Conservation (phyloP, 306 rosid species). For the Arachis hypogaea region DNA sequence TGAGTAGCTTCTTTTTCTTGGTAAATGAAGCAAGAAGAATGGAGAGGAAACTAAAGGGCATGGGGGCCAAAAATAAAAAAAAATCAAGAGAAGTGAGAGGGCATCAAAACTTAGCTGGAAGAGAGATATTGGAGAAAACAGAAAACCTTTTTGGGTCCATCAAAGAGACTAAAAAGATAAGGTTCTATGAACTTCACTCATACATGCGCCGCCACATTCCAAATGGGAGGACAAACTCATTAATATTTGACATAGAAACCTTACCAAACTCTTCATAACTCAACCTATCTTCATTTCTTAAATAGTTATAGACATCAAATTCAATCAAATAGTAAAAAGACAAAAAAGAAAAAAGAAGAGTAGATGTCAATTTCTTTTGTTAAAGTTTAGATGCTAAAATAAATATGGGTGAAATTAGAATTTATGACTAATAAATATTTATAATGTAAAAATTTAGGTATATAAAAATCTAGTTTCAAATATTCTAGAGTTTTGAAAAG, state of each 20-base stretch:
- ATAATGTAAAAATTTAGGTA: too few species aligned
- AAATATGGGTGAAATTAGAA: too few species aligned
- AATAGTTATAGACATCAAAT: too few species aligned
- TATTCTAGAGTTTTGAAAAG: neutral
- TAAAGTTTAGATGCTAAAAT: too few species aligned
- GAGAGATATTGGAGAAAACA: neutral
- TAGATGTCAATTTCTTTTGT: too few species aligned
- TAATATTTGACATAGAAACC: constrained; percentile 37
- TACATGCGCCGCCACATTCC: constrained; percentile 9
- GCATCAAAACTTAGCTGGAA: constrained; percentile 7
- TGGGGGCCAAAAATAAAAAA: neutral
- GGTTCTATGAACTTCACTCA: constrained; percentile 36
- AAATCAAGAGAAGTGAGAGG: neutral
- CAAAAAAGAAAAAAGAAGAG: too few species aligned
- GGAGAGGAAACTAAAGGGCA: neutral
- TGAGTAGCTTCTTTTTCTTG: too few species aligned
- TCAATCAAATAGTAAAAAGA: too few species aligned
- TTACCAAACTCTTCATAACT: constrained; percentile 29
- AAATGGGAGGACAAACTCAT: neutral
- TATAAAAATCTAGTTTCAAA: neutral
- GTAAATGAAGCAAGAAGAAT: neutral
- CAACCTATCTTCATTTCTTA: neutral
- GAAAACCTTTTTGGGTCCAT: neutral
- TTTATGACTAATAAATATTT: too few species aligned
- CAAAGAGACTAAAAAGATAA: constrained; percentile 32